Evolutionary conservation across 1,284 basidiomycete species (phyloP).

Genomic region (Ceratobasidium sp.): DNA sequence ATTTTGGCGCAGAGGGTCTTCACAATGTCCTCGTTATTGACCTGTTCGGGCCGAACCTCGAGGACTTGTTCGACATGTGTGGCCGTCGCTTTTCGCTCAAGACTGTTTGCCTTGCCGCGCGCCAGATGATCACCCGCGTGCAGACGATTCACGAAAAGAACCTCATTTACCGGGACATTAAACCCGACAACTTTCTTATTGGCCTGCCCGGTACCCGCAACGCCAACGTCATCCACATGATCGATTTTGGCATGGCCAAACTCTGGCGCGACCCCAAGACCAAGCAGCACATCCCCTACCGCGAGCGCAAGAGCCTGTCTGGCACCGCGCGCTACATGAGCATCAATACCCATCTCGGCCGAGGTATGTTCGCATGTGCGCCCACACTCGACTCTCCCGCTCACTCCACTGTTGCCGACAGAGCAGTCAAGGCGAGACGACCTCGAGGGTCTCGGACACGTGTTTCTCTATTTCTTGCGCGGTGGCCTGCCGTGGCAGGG

Average conservation of each 20-base stretch:
- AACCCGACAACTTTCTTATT: conserved; percentile 95
- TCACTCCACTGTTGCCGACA: conserved; percentile 52
- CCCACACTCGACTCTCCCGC: conserved; percentile 13
- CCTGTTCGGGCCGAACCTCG: conserved; percentile 93
- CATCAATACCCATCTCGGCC: conserved; percentile 97
- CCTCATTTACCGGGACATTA: conserved; percentile 99
- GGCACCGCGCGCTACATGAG: conserved; percentile 99
- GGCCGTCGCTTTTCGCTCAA: conserved; percentile 97
- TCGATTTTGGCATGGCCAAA: conserved; percentile 99
- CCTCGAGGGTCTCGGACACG: conserved; percentile 93
- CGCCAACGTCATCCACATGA: conserved; percentile 85
- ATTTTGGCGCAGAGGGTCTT: conserved; percentile 98
- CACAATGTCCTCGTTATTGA: conserved; percentile 98
- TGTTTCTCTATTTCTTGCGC: conserved; percentile 98
- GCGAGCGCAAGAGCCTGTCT: conserved; percentile 97
- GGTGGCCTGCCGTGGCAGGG: conserved; percentile 97
- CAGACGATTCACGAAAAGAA: conserved; percentile 99
- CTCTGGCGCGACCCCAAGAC: conserved; percentile 99
- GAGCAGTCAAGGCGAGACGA: conserved; percentile 90
- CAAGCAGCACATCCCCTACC: conserved; percentile 97
- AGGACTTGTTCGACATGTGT: conserved; percentile 99
- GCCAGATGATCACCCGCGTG: conserved; percentile 98
- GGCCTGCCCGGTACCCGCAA: conserved; percentile 94
- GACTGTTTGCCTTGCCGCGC: conserved; percentile 98
- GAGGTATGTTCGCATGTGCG: conserved; percentile 67